phyloP scores from a whole-genome alignment of 2,329 filamentous ascomycete genomes.

The Alternaria novae-zelandiae region DNA sequence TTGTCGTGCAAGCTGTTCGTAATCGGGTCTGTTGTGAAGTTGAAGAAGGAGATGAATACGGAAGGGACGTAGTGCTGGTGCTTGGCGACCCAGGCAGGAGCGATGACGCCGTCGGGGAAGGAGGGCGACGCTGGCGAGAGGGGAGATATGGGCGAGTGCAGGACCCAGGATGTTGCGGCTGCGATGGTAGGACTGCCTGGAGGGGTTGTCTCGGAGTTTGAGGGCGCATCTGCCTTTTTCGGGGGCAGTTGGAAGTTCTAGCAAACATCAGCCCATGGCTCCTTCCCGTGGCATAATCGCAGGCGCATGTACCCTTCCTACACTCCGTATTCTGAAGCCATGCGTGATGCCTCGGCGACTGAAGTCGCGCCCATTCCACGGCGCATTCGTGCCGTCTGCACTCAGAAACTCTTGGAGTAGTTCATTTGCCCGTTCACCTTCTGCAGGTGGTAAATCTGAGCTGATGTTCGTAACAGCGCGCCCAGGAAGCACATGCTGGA shows the following conservation, averaged over 20 bases:
- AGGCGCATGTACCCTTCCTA: constrained; percentile 74
- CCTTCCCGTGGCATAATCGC: constrained; percentile 15
- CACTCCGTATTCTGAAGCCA: constrained; percentile 72
- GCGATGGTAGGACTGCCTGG: constrained; percentile 60
- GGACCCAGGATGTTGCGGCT: constrained; percentile 55
- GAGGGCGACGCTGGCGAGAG: constrained; percentile 81
- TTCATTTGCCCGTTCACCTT: constrained; percentile 67
- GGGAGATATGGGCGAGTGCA: constrained; percentile 92
- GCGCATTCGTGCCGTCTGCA: constrained; percentile 67
- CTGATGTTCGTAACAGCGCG: constrained; percentile 66
- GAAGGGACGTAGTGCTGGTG: constrained; percentile 86
- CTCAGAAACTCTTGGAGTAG: constrained; percentile 71
- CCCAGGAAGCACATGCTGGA: constrained; percentile 45
- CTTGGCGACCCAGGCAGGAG: constrained; percentile 83
- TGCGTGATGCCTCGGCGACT: constrained; percentile 53
- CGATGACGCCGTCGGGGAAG: constrained; percentile 89
- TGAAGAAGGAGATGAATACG: constrained; percentile 80
- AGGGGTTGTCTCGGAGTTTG: constrained; percentile 59
- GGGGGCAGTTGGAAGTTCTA: constrained; percentile 65
- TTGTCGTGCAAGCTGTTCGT: constrained; percentile 82
- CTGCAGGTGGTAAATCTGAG: constrained; percentile 73
- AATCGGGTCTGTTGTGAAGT: constrained; percentile 74
- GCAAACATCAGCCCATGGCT: constrained; percentile 29
- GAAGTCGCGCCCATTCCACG: constrained; percentile 69
- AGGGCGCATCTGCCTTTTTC: constrained; percentile 66